Evolutionary conservation across 495 filamentous ascomycete genomes (phyloP).

Genomic region (Trichocladium antarcticum): DNA sequence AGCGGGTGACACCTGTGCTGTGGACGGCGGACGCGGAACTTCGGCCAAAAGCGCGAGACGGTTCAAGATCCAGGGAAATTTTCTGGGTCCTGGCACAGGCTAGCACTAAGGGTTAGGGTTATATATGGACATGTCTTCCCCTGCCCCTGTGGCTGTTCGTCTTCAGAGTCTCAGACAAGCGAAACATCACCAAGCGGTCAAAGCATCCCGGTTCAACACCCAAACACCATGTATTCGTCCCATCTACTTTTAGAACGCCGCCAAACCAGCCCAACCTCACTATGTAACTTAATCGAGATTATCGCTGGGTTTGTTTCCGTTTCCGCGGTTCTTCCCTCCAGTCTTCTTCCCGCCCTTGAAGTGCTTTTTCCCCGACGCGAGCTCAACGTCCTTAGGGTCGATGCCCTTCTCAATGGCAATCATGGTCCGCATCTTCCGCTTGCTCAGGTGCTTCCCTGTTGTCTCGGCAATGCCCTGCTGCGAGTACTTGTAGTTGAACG

Average conservation of each 20-base stretch:
- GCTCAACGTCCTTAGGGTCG: conserved; percentile 68
- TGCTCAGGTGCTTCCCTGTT: conserved; percentile 58
- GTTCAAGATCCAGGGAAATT: conserved; percentile 13
- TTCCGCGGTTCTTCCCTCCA: conserved; percentile 39
- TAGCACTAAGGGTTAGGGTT: conserved; percentile 17
- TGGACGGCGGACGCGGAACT: conserved; percentile 9
- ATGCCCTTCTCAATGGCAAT: conserved; percentile 74
- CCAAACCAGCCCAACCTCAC: background rate
- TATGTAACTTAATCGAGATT: conserved; percentile 15
- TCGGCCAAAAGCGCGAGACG: conserved; percentile 6
- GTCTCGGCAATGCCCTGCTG: conserved; percentile 51
- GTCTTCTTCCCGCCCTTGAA: conserved; percentile 67
- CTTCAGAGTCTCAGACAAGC: too few relatives aligned
- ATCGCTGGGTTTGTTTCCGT: conserved; percentile 3
- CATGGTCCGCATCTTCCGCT: conserved; percentile 76
- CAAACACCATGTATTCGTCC: background rate
- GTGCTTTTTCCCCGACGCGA: conserved; percentile 76
- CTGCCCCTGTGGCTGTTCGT: background rate
- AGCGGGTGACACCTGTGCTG: background rate
- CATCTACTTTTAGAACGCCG: conserved; percentile 1
- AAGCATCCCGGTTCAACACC: too few relatives aligned
- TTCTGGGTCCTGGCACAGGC: conserved; percentile 10
- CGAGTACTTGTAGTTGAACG: conserved; percentile 79
- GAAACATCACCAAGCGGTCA: too few relatives aligned
- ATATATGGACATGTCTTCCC: background rate